Evolutionary conservation across 139 green algal species (phyloP).

Genomic region (Diplosphaera chodatii): DNA sequence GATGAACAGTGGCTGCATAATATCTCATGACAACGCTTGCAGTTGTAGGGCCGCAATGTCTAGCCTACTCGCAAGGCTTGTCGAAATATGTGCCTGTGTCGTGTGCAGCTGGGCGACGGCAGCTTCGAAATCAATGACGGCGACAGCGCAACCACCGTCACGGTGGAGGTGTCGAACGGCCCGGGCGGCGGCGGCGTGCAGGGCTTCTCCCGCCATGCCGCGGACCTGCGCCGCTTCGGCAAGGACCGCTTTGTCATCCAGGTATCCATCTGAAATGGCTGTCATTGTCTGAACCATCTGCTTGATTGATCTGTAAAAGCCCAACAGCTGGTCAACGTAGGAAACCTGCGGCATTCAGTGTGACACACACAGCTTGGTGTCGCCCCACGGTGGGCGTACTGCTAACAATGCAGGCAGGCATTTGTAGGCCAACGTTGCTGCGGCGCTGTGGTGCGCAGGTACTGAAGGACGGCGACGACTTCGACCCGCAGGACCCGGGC

Average conservation of each 20-base stretch:
- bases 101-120: background rate
- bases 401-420: too few species aligned
- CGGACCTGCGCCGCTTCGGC: background rate
- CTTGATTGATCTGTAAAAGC: too few species aligned
- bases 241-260: slow-evolving; percentile 5
- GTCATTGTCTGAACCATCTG: too few species aligned
- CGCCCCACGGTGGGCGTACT: too few species aligned
- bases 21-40: too few species aligned
- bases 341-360: too few species aligned
- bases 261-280: background rate
- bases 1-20: too few species aligned
- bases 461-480: background rate
- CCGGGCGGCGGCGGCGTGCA: background rate
- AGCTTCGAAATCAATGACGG: background rate
- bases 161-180: background rate
- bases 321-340: too few species aligned
- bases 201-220: background rate
- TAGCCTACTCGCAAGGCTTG: too few species aligned
- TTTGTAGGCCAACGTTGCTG: background rate
- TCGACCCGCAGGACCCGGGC: background rate
- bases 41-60: too few species aligned
- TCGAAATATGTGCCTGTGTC: too few species aligned
- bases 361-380: background rate
- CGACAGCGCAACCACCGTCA: background rate
- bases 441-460: background rate